phyloP scores from a whole-genome alignment of 2,329 filamentous ascomycete genomes.

The Macrophomina tecta region DNA sequence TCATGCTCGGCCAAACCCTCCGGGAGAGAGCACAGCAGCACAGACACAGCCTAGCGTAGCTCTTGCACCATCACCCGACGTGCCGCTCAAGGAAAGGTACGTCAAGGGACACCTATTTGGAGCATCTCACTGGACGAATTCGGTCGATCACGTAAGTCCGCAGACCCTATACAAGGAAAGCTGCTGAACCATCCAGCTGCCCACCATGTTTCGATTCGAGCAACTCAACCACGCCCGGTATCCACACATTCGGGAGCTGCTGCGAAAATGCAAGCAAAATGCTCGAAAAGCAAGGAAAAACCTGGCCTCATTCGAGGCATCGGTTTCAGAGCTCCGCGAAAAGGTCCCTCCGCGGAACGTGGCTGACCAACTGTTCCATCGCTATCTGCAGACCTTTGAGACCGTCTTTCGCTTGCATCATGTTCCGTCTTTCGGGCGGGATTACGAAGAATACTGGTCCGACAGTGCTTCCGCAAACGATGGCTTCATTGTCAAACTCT shows the following conservation, averaged over 20 bases:
- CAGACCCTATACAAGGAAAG: background rate
- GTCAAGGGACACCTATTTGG: conserved; percentile 53
- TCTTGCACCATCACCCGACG: background rate
- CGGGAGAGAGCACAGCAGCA: background rate
- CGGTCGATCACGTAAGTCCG: conserved; percentile 51
- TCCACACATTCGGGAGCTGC: background rate
- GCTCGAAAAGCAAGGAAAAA: conserved; percentile 31
- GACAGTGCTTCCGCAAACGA: conserved; percentile 29
- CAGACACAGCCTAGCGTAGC: background rate
- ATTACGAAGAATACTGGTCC: conserved; percentile 35
- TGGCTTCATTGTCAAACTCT: conserved; percentile 1
- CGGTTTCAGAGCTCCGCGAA: conserved; percentile 21
- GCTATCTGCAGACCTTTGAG: conserved; percentile 36
- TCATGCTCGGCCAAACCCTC: background rate
- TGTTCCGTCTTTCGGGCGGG: conserved; percentile 34
- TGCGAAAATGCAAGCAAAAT: conserved; percentile 27
- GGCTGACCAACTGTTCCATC: conserved; percentile 33
- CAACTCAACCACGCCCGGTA: background rate
- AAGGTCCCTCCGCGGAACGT: conserved; percentile 22
- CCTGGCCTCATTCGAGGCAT: conserved; percentile 33
- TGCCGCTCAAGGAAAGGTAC: background rate
- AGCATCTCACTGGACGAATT: conserved; percentile 64
- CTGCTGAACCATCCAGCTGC: conserved; percentile 14
- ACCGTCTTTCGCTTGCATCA: conserved; percentile 37
- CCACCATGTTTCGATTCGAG: conserved; percentile 29